These are phyloP conservation scores for Annulohypoxylon maeteangense DNA, from an alignment of 495 filamentous ascomycete genomes.

Conservation along the genomic window DNA sequence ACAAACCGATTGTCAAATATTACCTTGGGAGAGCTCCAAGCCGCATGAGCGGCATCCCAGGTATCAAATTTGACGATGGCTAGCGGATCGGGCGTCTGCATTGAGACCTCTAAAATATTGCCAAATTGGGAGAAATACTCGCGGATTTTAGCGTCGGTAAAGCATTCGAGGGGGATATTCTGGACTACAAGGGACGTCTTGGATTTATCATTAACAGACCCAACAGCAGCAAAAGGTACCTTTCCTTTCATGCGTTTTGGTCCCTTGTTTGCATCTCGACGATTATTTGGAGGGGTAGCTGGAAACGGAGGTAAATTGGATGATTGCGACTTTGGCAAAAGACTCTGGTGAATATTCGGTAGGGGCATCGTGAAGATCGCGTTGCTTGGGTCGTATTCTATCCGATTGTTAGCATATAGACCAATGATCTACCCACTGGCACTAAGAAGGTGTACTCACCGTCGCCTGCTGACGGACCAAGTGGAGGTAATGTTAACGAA, in stretches of 20 bases:
- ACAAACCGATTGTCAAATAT: constrained; percentile 98
- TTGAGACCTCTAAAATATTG: constrained; percentile 73
- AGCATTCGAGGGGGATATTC: constrained; percentile 89
- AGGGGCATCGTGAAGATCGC: constrained; percentile 56
- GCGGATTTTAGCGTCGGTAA: constrained; percentile 76
- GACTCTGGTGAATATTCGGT: neutral
- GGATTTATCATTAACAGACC: constrained; percentile 77
- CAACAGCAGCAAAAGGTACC: constrained; percentile 77
- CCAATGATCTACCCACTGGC: neutral
- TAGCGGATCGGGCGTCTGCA: constrained; percentile 80
- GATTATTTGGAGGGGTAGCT: constrained; percentile 34
- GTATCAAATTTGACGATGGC: constrained; percentile 84
- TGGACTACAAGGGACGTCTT: constrained; percentile 90
- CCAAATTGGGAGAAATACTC: constrained; percentile 90
- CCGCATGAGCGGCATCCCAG: constrained; percentile 78
- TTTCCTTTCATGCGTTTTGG: constrained; percentile 56
- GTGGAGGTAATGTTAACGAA: constrained; percentile 62
- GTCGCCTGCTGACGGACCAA: constrained; percentile 33
- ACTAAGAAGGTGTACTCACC: constrained; percentile 52
- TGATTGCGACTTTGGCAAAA: constrained; percentile 2
- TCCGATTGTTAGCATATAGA: constrained; percentile 22
- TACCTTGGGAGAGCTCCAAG: constrained; percentile 90
- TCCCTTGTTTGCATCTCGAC: constrained; percentile 56
- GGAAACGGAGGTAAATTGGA: constrained; percentile 22
- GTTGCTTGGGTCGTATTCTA: constrained; percentile 89